Conservation (phyloP, 345 rosid species). For the Populus davidiana region DNA sequence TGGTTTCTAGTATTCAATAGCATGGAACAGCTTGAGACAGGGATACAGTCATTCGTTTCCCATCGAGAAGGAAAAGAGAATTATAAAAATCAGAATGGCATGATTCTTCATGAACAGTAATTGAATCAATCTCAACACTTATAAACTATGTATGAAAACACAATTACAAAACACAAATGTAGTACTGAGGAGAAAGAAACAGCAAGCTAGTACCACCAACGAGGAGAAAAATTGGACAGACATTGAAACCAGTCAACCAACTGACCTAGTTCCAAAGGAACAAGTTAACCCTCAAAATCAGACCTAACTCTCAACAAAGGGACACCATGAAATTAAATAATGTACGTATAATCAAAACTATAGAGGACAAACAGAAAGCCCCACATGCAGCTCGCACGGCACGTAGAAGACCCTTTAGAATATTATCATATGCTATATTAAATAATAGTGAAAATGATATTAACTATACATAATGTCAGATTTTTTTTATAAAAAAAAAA, state of each 20-base stretch:
- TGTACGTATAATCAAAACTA: conserved; percentile 1
- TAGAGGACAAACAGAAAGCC: conserved; percentile 13
- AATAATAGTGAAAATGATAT: background rate
- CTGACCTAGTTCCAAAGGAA: conserved; percentile 14
- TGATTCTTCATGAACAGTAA: background rate
- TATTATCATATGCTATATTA: background rate
- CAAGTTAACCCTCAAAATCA: conserved; percentile 18
- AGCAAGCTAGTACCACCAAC: conserved; percentile 12
- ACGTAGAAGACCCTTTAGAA: background rate
- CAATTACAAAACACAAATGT: background rate
- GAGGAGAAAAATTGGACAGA: conserved; percentile 1
- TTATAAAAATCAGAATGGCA: background rate
- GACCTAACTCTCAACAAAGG: conserved; percentile 29
- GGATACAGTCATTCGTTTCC: background rate
- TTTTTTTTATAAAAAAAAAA: background rate
- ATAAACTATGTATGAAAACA: background rate
- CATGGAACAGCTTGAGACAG: background rate
- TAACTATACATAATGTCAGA: background rate
- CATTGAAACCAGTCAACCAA: conserved; percentile 31
- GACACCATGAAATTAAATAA: background rate
- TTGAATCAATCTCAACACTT: background rate
- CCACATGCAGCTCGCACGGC: background rate
- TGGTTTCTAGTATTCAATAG: background rate
- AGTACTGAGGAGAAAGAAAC: background rate
- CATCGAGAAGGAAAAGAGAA: background rate